Conservation (phyloP, 176 grass and related monocot genomes). For the Triticum timopheevii region DNA sequence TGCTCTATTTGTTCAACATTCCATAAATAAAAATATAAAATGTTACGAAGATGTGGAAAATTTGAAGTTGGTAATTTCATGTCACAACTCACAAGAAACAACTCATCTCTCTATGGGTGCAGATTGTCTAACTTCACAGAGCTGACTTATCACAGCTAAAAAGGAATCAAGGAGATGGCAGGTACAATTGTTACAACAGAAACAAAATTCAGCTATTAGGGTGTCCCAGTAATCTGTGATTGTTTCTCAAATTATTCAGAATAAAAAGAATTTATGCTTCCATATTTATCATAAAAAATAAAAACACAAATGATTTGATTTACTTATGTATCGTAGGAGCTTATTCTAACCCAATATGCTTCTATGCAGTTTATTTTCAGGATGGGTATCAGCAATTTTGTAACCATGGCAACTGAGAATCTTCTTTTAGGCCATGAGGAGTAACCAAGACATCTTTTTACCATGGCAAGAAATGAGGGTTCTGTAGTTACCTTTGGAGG, state of each 20-base stretch:
- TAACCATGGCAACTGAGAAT: not conserved
- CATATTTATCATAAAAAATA: not conserved
- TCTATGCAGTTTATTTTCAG: not conserved
- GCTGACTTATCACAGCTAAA: not conserved
- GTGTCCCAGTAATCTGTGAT: not conserved
- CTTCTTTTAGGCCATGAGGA: not conserved
- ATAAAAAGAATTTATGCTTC: not conserved
- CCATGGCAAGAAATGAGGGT: not conserved
- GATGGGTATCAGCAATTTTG: not conserved
- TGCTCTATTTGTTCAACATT: not conserved
- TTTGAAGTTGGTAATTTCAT: not conserved
- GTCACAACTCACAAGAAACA: not conserved
- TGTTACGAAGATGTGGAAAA: not conserved
- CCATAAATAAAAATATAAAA: not conserved
- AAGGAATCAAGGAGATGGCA: not conserved
- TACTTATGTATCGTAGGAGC: not conserved
- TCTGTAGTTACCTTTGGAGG: constrained; percentile 58
- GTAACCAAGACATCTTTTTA: not conserved
- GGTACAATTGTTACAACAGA: not conserved
- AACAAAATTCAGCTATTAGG: not conserved
- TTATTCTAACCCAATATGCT: not conserved
- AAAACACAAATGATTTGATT: not conserved
- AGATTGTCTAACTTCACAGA: not conserved
- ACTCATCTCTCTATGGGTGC: not conserved
- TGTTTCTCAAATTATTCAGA: not conserved